Base-by-base conservation (phyloP, 1,284 basidiomycete genomes). In the Ganoderma multipileum region DNA sequence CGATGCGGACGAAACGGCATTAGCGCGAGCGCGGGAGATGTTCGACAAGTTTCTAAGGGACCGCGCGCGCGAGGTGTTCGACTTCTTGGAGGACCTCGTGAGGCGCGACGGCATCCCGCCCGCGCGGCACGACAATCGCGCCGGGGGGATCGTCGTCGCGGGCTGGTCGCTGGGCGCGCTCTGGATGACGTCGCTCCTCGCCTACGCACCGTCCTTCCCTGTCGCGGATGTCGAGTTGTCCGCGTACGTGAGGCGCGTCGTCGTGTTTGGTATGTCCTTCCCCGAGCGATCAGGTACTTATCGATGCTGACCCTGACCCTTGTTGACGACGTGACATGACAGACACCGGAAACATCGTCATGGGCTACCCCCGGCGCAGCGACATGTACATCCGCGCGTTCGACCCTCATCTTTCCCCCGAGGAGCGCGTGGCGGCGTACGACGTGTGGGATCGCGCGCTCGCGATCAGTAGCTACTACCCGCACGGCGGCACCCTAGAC, bases 21-120 rank as follows among this genome's bases (percentile, higher is more conserved):
- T 26, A 28, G 61, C 26, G 6, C 16, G 28, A 16, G 61, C 42
- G 64, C 4, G 23, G 55, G 61, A 65, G 33, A n/a, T 38, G 12
- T 58, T 76, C 28, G 68, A 68, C 18, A 60, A 63, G 12, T 65
- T 65, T 55, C 67, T 69, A 60, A 61, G 65, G 30, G 52, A 63
- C 7, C 69, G 72, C 30, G 75, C 71, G 3, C 38, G 44, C n/a
- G 61, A 62, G 33, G 28, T 62, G 28, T 50, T 70, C 18, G 70
- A 63, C 6, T 79, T 79, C 65, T 65, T 79, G 3, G 71, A 69
- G 26, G 74, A 72, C 67, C 57, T 76, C 41, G 70, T 78, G 52
- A 47, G 67, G 20, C 61, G 63, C 14, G 66, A 72, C 61, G 63
- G 61, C n/a, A 69, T 76, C 6, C 73, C 76, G 2, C 69, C 67